Evolutionary conservation across 139 green algal genomes (phyloP), one percentile per base, ranked within the genome.

Genomic region (Tetradesmus obliquus): DNA sequence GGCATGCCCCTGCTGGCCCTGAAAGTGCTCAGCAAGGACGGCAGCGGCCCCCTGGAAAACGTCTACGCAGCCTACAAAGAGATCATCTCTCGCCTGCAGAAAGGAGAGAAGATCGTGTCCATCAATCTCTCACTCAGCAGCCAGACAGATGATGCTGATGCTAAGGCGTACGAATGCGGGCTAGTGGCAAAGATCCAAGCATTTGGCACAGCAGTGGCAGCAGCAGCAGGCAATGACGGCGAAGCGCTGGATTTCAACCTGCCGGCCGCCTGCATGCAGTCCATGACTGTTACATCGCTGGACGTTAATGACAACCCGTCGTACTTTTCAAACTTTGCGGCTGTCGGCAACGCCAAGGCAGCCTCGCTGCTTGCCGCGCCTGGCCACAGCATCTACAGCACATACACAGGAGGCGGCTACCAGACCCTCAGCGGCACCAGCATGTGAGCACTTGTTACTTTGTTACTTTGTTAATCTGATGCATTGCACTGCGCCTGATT

Each of bases 201-300:
- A 3, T 90, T 81, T 32, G 86, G 86, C 53, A 90, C 86, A 22
- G 54, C 71, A 22, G 71, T 90, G 12, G 76, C 24, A 12, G 71
- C 86, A 5, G 86, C 86, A 74, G 86, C 86, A 55, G 86, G 86
- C 53, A 90, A 90, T n/a, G 86, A 90, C 22, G 86, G 86, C 20
- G 53, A 71, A 22, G 19, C 60, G 5, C 86, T 90, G 5, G 24
- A 22, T 13, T 17, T 10, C 69, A 90, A 69, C 86, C 9, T 90
- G 53, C 86, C 86, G 0, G 69, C 86, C 20, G 71, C 86, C 55
- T 90, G 86, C 55, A n/a, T 17, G 7, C 7, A 90, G 7, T 60
- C 86, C 10, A 32, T 90, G 20, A 32, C 86, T 13, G 86, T 90
- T 4, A 90, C 69, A 6, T 90, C 86, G 4, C 8, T 90, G 53